Conservation (phyloP, 345 rosid genomes). For the Eucalyptus tenuipes region DNA sequence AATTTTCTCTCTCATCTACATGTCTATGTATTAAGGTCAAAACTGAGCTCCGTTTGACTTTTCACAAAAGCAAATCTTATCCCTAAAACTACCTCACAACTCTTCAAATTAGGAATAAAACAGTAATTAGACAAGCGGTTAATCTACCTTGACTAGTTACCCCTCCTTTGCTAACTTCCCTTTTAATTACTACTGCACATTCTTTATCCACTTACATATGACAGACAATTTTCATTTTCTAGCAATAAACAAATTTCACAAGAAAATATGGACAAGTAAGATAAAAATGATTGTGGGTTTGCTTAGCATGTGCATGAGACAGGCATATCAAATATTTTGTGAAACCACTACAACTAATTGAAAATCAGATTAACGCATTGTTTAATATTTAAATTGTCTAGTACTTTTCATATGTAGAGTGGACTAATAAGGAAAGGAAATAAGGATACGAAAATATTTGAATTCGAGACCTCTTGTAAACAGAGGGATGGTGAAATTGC, state of each 20-base stretch:
- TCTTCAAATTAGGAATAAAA: background rate
- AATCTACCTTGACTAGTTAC: background rate
- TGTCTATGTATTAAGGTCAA: background rate
- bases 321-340: background rate
- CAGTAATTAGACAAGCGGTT: background rate
- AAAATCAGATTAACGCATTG: background rate
- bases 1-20: background rate
- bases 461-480: background rate
- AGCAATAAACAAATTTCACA: background rate
- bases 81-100: background rate
- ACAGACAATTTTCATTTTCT: background rate
- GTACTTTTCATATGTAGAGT: fast-evolving
- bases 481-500: background rate
- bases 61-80: background rate
- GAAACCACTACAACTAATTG: fast-evolving
- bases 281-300: background rate
- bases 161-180: background rate
- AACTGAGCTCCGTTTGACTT: background rate
- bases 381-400: background rate
- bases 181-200: background rate
- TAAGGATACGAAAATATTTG: background rate
- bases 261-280: background rate
- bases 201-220: background rate
- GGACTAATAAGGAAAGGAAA: background rate
- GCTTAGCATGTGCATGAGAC: background rate